A percentile compares a stretch with the other conserved stretches of the same genome.
Evolutionary conservation across 768 basidiomycete species (phyloP).

Genomic region (Trametes meyenii): DNA sequence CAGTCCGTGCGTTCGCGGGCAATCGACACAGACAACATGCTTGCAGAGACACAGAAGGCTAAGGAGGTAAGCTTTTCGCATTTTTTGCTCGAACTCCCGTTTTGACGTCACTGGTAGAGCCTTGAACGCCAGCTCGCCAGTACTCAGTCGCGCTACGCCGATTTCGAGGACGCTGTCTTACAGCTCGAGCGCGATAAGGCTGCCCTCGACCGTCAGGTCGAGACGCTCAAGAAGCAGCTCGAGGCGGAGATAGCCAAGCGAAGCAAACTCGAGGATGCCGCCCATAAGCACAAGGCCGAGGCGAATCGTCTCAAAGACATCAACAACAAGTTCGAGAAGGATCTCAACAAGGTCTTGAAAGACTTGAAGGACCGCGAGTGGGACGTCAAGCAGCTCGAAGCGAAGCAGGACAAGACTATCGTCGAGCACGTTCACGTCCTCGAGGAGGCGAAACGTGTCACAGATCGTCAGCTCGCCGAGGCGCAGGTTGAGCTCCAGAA

Average conservation of each 20-base stretch:
- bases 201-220: slow-evolving; percentile 70
- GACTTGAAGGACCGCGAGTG: slow-evolving; percentile 83
- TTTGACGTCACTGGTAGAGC: slow-evolving; percentile 44
- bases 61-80: slow-evolving; percentile 67
- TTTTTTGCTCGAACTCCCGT: not conserved
- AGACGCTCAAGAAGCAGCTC: slow-evolving; percentile 70
- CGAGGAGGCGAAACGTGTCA: slow-evolving; percentile 93
- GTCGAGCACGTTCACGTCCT: slow-evolving; percentile 97
- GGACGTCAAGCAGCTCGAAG: slow-evolving; percentile 84
- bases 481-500: slow-evolving; percentile 79
- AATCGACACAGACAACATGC: slow-evolving; percentile 63
- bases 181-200: slow-evolving; percentile 84
- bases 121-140: slow-evolving; percentile 76
- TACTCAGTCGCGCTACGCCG: slow-evolving; percentile 76
- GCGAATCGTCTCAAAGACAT: slow-evolving; percentile 67
- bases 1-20: slow-evolving; percentile 69
- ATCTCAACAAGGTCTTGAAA: slow-evolving; percentile 76
- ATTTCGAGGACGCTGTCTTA: slow-evolving; percentile 86
- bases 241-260: slow-evolving; percentile 74
- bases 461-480: slow-evolving; percentile 86
- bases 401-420: slow-evolving; percentile 94
- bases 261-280: slow-evolving; percentile 69
- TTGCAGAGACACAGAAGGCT: slow-evolving; percentile 59
- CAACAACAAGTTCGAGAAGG: slow-evolving; percentile 72
- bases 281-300: slow-evolving; percentile 69